A percentile compares a stretch with the other conserved stretches of the same genome.
phyloP scores from a whole-genome alignment of 2,329 filamentous ascomycete species.

The Ascochyta koolunga region DNA sequence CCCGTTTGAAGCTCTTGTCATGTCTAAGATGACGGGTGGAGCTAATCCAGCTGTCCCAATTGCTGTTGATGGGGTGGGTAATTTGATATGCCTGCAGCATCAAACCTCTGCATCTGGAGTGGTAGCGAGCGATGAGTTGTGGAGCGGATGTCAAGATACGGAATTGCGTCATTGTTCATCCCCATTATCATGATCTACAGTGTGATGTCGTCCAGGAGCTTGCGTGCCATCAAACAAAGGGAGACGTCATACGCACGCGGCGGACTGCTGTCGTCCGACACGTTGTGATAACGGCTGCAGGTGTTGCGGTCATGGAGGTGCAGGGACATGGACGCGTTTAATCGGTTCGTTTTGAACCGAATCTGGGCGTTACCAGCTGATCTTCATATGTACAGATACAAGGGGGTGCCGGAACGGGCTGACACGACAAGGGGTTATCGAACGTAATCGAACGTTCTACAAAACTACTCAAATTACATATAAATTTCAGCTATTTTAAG shows the following conservation, averaged over 20 bases:
- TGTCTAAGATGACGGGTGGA: no score
- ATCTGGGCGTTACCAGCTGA: slow-evolving; percentile 3
- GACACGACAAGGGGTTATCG: no score
- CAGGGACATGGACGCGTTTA: neutral
- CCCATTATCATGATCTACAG: neutral
- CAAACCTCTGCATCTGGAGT: neutral
- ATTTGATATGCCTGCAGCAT: neutral
- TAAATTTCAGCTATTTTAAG: no score
- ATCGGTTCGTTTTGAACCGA: neutral
- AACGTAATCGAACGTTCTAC: no score
- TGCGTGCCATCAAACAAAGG: neutral
- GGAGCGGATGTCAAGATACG: neutral
- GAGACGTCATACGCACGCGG: neutral
- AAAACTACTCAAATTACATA: no score
- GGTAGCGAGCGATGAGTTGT: neutral
- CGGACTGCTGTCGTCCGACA: neutral
- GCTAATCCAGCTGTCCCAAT: no score
- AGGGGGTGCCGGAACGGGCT: no score
- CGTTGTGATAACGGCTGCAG: neutral
- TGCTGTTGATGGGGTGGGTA: no score
- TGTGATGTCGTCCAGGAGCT: neutral
- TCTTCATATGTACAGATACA: neutral
- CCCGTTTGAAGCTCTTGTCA: no score
- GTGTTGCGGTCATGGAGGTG: neutral
- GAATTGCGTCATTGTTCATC: slow-evolving; percentile 10